Evolutionary conservation across 2,329 filamentous ascomycete species (phyloP).

Genomic region (Zymoseptoria crescenta): DNA sequence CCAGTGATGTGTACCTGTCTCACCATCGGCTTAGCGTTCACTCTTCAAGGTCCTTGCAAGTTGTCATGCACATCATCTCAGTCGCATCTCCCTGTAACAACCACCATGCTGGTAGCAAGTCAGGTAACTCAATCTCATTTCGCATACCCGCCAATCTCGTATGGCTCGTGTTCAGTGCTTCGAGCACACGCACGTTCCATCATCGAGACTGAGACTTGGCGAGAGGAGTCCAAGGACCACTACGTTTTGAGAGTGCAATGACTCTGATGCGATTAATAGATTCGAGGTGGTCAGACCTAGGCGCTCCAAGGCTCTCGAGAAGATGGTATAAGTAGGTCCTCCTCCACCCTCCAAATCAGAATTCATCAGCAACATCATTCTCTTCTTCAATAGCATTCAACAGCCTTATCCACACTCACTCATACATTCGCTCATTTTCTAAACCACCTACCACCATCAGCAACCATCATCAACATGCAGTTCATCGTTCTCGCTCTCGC

Average conservation of each 20-base stretch:
- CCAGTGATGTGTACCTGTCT: too few species aligned
- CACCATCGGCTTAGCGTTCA: too few species aligned
- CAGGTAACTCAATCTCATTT: background rate
- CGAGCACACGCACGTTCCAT: background rate
- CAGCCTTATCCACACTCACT: background rate
- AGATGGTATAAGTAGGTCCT: background rate
- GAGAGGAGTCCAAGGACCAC: background rate
- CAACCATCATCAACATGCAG: conserved; percentile 7
- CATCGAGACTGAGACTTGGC: background rate
- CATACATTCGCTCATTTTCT: background rate
- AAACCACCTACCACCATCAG: background rate
- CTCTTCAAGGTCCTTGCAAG: too few species aligned
- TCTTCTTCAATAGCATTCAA: background rate
- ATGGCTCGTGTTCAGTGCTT: background rate
- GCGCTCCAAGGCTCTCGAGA: background rate
- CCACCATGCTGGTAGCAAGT: background rate
- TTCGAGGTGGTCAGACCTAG: background rate
- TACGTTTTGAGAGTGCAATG: background rate
- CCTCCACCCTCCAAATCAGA: background rate
- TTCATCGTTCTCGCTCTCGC: conserved; percentile 7
- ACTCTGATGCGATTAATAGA: background rate
- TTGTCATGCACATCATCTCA: background rate
- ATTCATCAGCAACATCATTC: background rate
- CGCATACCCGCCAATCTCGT: background rate
- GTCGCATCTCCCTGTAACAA: background rate